phyloP scores from a whole-genome alignment of 1,284 basidiomycete species.

The Stygiomarasmius scandens region DNA sequence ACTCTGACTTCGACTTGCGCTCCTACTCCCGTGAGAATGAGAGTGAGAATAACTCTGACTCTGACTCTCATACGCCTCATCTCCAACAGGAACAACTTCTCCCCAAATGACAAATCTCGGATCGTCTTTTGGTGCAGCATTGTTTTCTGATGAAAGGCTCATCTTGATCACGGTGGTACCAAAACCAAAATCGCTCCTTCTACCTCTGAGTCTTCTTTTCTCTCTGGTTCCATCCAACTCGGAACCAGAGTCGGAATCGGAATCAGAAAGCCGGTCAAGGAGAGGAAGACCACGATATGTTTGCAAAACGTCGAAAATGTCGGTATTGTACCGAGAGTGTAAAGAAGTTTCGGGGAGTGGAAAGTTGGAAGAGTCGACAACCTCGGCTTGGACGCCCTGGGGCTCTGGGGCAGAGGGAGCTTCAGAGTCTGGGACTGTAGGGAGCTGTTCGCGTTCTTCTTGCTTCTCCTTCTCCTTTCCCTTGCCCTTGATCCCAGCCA shows the following conservation, averaged over 20 bases:
- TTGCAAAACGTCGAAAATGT: constrained; percentile 82
- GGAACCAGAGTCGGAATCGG: neutral
- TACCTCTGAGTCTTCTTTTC: neutral
- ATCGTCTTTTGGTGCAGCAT: constrained; percentile 75
- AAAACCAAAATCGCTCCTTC: neutral
- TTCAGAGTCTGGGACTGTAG: neutral
- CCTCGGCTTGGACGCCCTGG: constrained; percentile 18
- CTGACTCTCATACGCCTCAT: constrained; percentile 44
- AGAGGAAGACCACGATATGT: constrained; percentile 75
- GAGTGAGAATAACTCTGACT: constrained; percentile 50
- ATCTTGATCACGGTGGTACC: constrained; percentile 67
- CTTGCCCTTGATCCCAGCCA: neutral
- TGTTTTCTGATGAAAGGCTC: constrained; percentile 63
- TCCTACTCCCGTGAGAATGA: no score
- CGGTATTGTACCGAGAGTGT: constrained; percentile 53
- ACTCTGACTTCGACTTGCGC: no score
- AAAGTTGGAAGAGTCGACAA: neutral
- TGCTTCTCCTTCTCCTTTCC: neutral
- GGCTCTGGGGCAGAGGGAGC: neutral
- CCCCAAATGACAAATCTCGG: constrained; percentile 90
- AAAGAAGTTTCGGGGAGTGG: neutral
- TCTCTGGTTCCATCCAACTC: neutral
- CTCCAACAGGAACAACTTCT: constrained; percentile 36
- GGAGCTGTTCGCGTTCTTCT: neutral
- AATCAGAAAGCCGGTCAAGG: constrained; percentile 29